Percentiles rank a stretch among this genome's conserved stretches.
Conservation (phyloP, 2,329 filamentous ascomycete genomes). For the Colletotrichum aenigma region DNA sequence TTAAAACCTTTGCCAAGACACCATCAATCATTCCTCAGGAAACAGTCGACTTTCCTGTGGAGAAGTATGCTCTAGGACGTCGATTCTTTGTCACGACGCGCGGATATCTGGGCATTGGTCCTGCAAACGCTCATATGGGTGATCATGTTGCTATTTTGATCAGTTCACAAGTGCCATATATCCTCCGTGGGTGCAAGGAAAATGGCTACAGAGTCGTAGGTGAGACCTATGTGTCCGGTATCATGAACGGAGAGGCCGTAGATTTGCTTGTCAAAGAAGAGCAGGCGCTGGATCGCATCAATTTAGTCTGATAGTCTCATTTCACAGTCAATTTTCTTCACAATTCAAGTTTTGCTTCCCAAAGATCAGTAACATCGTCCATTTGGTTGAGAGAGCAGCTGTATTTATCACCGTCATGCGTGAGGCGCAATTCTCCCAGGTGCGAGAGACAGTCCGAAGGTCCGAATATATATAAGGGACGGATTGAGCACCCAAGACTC, state of each 20-base stretch:
- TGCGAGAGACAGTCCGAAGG: fast-evolving
- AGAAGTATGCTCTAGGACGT: not conserved
- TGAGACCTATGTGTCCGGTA: not conserved
- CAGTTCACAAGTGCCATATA: not conserved
- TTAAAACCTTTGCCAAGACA: not conserved
- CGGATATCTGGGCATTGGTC: not conserved
- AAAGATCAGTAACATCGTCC: not conserved
- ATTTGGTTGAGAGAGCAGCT: not conserved
- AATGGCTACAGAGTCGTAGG: not conserved
- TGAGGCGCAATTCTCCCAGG: fast-evolving
- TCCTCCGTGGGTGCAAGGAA: not conserved
- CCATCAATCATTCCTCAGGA: not conserved
- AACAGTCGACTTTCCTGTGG: not conserved
- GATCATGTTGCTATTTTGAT: not conserved
- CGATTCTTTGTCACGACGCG: not conserved
- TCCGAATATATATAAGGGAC: not conserved
- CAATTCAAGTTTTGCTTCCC: not conserved
- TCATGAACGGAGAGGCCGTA: not conserved
- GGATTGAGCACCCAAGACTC: fast-evolving
- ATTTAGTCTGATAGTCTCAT: not conserved
- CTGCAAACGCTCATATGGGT: not conserved
- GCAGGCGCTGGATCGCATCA: fast-evolving
- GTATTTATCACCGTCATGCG: not conserved
- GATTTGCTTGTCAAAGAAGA: not conserved
- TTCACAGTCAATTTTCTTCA: not conserved